Base-by-base conservation (phyloP, 495 filamentous ascomycete species). In the Penicillium manginii region DNA sequence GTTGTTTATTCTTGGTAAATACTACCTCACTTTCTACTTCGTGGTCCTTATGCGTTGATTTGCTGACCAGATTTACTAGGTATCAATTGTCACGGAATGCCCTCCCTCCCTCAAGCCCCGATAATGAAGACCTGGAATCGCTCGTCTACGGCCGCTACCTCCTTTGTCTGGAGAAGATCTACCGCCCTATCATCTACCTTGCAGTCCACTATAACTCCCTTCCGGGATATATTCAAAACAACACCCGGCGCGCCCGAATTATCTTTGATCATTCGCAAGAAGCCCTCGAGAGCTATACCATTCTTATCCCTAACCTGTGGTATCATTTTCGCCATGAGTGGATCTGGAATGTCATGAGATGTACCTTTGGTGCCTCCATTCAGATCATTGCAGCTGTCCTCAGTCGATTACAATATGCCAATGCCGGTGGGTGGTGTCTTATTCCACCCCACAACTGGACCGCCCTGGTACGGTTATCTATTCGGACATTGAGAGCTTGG, bases 301-400 rank as follows among this genome's bases (percentile, higher is more conserved):
- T 52, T 5, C 50, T 69, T 14, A 65, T 69, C 9, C 64, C 67
- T 18, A 58, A 59, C 23, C 60, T 59, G n/a, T 69, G 54, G 57
- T 67, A 67, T 22, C 59, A 69, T 7, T 67, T 65, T 35, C 67
- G 67, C 21, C 67, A 69, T 19, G 61, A 67, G 48, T 69, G 64
- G 64, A 58, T 69, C 37, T 65, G 62, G 59, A 67, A 61, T 31
- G 42, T 64, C 18, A 48, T 69, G 40, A 58, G 67, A 7, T 43
- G 35, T 18, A 63, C 56, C 7, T 69, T 69, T 39, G 46, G 55
- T 8, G 58, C 54, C 11, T 61, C 64, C 1, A 54, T 69, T 21
- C 67, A 69, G 21, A 65, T 69, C 45, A 47, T 65, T 9, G 64
- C 47, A 0, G 61, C 59, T 17, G 61, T 65, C 6, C 47, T 69